Percentiles rank a stretch among this genome's conserved stretches.
These are phyloP conservation scores for Xylariaceae sp. DNA, from an alignment of 2,329 filamentous ascomycete species.

Conservation along the genomic window DNA sequence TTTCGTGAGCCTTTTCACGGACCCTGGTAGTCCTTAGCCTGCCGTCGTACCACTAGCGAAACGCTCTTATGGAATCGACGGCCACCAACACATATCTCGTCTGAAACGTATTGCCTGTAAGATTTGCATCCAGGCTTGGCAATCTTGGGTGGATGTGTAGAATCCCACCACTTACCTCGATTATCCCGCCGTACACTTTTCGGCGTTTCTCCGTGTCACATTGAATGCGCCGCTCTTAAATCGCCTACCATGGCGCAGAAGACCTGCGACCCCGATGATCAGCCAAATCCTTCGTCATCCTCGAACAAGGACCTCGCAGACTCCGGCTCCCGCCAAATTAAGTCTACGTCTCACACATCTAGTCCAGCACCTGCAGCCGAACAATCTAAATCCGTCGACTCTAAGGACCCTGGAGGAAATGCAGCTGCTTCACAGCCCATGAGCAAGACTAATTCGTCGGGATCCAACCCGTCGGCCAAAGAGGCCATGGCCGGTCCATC, in stretches of 20 bases:
- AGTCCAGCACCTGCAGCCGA: constrained; percentile 32
- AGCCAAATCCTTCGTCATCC: constrained; percentile 40
- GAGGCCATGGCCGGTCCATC: constrained; percentile 59
- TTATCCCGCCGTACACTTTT: constrained; percentile 33
- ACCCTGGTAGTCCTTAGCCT: constrained; percentile 27
- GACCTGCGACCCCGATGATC: constrained; percentile 39
- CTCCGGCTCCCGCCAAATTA: constrained; percentile 34
- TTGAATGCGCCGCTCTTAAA: constrained; percentile 40
- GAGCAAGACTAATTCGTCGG: constrained; percentile 50
- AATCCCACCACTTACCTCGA: constrained; percentile 26
- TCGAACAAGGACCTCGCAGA: constrained; percentile 36
- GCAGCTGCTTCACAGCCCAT: constrained; percentile 47
- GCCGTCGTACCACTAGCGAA: constrained; percentile 29
- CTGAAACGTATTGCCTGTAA: constrained; percentile 29
- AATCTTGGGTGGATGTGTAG: constrained; percentile 33
- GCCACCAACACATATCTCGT: constrained; percentile 28
- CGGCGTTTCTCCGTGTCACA: constrained; percentile 37
- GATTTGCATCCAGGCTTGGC: constrained; percentile 28
- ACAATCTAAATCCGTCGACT: constrained; percentile 26
- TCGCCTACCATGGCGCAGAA: constrained; percentile 41
- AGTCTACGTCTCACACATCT: constrained; percentile 35
- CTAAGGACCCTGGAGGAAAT: constrained; percentile 35
- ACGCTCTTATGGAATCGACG: constrained; percentile 24
- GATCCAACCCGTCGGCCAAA: constrained; percentile 51
- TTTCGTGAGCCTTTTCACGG: constrained; percentile 26